Percentiles rank a stretch among this genome's conserved stretches.
Evolutionary conservation across 352 stramenopile genomes (phyloP).

Genomic region (Phytophthora sansomeana): DNA sequence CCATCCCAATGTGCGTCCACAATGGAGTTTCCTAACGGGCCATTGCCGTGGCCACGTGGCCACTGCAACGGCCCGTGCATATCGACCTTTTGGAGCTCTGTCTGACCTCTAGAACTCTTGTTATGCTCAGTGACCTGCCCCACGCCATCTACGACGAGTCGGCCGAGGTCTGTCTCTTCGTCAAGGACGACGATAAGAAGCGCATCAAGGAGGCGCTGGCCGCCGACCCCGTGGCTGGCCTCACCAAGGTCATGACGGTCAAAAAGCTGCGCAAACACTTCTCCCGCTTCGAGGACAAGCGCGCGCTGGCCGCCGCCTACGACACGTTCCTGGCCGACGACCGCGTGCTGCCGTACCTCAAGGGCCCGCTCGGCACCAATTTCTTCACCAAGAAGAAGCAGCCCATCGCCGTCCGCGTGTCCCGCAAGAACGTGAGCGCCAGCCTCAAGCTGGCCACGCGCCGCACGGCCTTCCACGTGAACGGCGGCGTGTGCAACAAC

Average conservation of each 20-base stretch:
- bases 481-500: conserved; percentile 88
- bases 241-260: conserved; percentile 80
- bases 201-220: conserved; percentile 78
- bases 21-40: neutral
- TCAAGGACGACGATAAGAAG: conserved; percentile 88
- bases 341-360: conserved; percentile 79
- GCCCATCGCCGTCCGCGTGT: conserved; percentile 77
- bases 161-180: conserved; percentile 79
- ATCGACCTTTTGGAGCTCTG: conserved; percentile 8
- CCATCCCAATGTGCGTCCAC: conserved; percentile 64
- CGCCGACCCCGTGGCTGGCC: conserved; percentile 58
- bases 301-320: conserved; percentile 75
- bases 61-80: neutral
- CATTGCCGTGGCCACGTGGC: neutral
- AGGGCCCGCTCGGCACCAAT: conserved; percentile 69
- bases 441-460: conserved; percentile 54
- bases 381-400: conserved; percentile 88
- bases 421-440: conserved; percentile 61
- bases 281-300: conserved; percentile 76
- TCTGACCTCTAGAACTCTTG: conserved; percentile 16
- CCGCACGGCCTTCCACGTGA: conserved; percentile 89
- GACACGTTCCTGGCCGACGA: conserved; percentile 84
- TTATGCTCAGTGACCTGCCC: conserved; percentile 53
- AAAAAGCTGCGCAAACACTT: conserved; percentile 90
- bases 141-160: conserved; percentile 64